phyloP scores from a whole-genome alignment of 2,329 filamentous ascomycete species.

The Colletotrichum tropicicola region DNA sequence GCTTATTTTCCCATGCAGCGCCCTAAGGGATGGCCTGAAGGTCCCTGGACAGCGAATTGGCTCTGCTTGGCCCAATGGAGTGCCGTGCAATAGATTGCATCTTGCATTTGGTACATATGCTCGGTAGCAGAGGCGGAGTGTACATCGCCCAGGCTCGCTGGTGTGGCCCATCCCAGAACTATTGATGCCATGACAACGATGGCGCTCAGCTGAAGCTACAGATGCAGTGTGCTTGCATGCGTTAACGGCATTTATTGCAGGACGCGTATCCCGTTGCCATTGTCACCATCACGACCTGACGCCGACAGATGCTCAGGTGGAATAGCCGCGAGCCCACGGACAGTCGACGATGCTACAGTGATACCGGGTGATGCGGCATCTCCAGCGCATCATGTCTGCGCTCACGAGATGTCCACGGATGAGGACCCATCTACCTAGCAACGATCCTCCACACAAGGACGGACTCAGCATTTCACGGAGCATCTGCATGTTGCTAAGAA shows the following conservation, averaged over 20 bases:
- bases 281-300: too few relatives aligned
- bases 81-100: not conserved
- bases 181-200: constrained; percentile 2
- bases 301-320: not conserved
- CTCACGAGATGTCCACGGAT: too few relatives aligned
- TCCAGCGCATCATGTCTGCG: not conserved
- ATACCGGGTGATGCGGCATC: not conserved
- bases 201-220: constrained; percentile 12
- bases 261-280: not conserved
- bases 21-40: not conserved
- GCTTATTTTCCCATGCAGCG: constrained; percentile 11
- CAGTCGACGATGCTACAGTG: not conserved
- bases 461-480: too few relatives aligned
- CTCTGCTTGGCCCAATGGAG: not conserved
- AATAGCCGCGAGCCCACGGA: not conserved
- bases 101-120: not conserved
- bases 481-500: too few relatives aligned
- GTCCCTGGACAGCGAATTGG: not conserved
- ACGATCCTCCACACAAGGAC: not conserved
- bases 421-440: not conserved
- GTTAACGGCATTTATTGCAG: not conserved
- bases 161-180: not conserved
- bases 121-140: not conserved
- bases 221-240: not conserved
- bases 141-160: not conserved